These are phyloP conservation scores for Corinectria fuckeliana DNA, from an alignment of 2,329 filamentous ascomycete species.

Conservation along the genomic window DNA sequence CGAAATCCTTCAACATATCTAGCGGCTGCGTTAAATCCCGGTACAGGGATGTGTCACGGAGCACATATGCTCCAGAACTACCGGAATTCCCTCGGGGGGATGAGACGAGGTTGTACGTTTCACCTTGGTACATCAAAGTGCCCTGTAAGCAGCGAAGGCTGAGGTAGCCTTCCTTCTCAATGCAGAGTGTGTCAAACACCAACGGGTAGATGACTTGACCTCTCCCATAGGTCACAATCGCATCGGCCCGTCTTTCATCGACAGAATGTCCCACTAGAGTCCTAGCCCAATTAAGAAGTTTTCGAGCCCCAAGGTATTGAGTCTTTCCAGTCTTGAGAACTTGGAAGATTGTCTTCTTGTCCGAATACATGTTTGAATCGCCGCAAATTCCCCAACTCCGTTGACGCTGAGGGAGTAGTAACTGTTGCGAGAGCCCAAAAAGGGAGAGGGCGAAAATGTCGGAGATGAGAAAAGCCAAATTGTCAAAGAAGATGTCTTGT, in stretches of 20 bases:
- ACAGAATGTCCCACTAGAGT: background rate
- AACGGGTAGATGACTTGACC: conserved; percentile 1
- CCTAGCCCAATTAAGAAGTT: background rate
- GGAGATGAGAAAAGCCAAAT: background rate
- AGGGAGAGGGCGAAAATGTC: background rate
- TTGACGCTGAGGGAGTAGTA: background rate
- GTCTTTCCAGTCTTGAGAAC: background rate
- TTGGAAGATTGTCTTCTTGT: background rate
- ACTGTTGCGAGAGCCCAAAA: background rate
- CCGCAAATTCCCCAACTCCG: too few relatives aligned
- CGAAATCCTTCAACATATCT: background rate
- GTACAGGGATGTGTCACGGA: too few relatives aligned
- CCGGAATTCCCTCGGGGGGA: background rate
- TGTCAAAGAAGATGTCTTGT: background rate
- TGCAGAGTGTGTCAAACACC: background rate
- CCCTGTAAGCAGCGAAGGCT: background rate
- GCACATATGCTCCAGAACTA: too few relatives aligned
- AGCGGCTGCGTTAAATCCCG: background rate
- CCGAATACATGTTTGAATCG: too few relatives aligned
- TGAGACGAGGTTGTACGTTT: background rate
- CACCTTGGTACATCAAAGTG: background rate
- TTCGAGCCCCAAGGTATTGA: too few relatives aligned
- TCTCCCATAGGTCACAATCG: background rate
- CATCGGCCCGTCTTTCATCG: background rate
- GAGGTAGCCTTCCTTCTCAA: conserved; percentile 1